Base-by-base conservation (phyloP, 805 yeast genomes). In the Torulaspora franciscae region DNA sequence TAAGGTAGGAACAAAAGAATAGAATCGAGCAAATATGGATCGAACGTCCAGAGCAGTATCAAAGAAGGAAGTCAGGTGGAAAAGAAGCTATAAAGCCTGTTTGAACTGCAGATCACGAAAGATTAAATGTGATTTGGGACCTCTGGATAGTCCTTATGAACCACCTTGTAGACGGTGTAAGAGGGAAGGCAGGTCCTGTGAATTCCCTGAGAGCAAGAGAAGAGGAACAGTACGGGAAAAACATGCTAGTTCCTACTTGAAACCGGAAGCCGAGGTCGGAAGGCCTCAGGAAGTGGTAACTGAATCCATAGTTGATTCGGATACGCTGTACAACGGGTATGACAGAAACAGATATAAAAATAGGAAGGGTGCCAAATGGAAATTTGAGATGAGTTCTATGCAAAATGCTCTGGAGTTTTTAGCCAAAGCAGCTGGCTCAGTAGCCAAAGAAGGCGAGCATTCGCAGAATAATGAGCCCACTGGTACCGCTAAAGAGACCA, bases 91-190 rank as follows among this genome's bases (percentile, higher is more conserved):
- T 62, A 75, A 79, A 50, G 97, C 97, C 1, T 90, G 98, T 57
- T 65, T 85, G 39, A 85, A 81, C 65, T 90, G 98, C 61, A 75
- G 96, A 13, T 77, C 80, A 6, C 75, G 95, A 33, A 91, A 90
- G 58, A 86, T 87, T 34, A 81, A 80, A 57, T 90, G 98, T 68
- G 95, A 88, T 59, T 67, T 90, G 52, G 96, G 95, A 2, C 78
- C 81, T 7, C 77, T 80, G 6, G 83, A 80, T 40, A 74, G 74
- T 48, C 95, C 95, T 0, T 71, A 73, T 36, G 80, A 78, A 4
- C 93, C 95, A 3, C 93, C 95, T 3, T 90, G 98, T 71, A 81
- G 79, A 2, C 68, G 97, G 40, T 90, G 98, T 58, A 73, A 75
- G 48, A 72, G 97, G 35, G 96, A 90, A 59, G 71, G 95, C 11